These are phyloP conservation scores for Dysphania ambrosioides DNA, from an alignment of 148 eudicot genomes.

Conservation along the genomic window DNA sequence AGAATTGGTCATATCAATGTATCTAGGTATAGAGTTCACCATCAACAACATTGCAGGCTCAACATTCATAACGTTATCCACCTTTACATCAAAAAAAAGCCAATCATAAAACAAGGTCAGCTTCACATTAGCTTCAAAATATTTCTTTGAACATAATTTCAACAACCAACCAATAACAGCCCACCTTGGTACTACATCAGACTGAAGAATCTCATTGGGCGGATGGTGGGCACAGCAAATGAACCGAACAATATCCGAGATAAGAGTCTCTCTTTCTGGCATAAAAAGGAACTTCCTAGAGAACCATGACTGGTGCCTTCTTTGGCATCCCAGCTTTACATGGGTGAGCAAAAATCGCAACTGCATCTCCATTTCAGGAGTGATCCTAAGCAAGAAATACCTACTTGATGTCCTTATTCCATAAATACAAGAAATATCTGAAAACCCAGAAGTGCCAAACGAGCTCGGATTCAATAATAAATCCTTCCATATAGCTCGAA, in stretches of 20 bases:
- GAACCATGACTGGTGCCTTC: slow-evolving; percentile 81
- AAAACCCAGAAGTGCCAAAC: slow-evolving; percentile 47
- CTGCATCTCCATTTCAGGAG: slow-evolving; percentile 79
- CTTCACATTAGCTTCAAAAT: slow-evolving; percentile 68
- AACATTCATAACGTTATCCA: slow-evolving; percentile 65
- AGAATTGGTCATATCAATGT: slow-evolving; percentile 60
- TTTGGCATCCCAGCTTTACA: slow-evolving; percentile 70
- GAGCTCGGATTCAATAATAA: slow-evolving; percentile 51
- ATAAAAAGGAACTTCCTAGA: slow-evolving; percentile 51
- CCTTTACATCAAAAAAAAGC: slow-evolving; percentile 78
- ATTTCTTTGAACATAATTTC: slow-evolving; percentile 46
- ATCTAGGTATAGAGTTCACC: slow-evolving; percentile 67
- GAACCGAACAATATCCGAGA: slow-evolving; percentile 75
- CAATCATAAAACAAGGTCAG: slow-evolving; percentile 86
- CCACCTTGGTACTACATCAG: slow-evolving; percentile 84
- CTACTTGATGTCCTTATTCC: slow-evolving; percentile 56
- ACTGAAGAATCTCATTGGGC: slow-evolving; percentile 61
- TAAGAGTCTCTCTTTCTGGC: slow-evolving; percentile 59
- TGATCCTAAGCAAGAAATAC: slow-evolving; percentile 57
- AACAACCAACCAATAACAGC: slow-evolving; percentile 88
- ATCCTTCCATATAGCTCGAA: slow-evolving; percentile 70
- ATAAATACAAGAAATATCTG: slow-evolving; percentile 59
- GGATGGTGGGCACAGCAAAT: slow-evolving; percentile 88
- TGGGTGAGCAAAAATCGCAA: slow-evolving; percentile 73
- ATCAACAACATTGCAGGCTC: slow-evolving; percentile 83